Evolutionary conservation across 2,329 filamentous ascomycete genomes (phyloP).

Genomic region (Orbilia javanica): DNA sequence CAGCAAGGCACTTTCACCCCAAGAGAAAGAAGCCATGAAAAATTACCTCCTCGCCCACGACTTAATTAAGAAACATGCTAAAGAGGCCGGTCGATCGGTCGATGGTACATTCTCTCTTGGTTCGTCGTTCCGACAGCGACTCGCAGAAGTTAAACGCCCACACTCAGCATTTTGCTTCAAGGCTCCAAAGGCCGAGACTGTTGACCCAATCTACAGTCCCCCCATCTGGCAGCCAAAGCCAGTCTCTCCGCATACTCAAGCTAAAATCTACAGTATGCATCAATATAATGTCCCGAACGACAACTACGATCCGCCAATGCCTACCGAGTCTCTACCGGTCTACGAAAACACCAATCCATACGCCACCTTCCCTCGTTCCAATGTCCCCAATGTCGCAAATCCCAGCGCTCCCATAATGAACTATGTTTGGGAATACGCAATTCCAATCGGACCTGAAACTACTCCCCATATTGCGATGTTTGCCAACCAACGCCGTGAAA

Average conservation of each 20-base stretch:
- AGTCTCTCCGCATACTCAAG: conserved; percentile 36
- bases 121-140: neutral
- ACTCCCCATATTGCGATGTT: conserved; percentile 57
- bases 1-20: conserved; percentile 10
- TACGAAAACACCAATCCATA: neutral
- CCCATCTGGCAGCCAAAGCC: conserved; percentile 36
- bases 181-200: neutral
- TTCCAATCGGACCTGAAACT: conserved; percentile 40
- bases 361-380: neutral
- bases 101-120: neutral
- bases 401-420: neutral
- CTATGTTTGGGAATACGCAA: conserved; percentile 18
- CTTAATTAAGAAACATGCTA: neutral
- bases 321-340: neutral
- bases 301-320: neutral
- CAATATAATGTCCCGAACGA: neutral
- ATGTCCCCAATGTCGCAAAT: neutral
- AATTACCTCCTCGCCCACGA: conserved; percentile 13
- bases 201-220: neutral
- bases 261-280: conserved; percentile 30
- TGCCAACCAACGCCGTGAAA: conserved; percentile 32
- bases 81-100: neutral
- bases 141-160: neutral
- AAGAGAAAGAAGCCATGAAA: conserved; percentile 28
- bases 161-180: neutral